These are phyloP conservation scores for Populus trichocarpa DNA, from an alignment of 441 rosid species.

Conservation along the genomic window DNA sequence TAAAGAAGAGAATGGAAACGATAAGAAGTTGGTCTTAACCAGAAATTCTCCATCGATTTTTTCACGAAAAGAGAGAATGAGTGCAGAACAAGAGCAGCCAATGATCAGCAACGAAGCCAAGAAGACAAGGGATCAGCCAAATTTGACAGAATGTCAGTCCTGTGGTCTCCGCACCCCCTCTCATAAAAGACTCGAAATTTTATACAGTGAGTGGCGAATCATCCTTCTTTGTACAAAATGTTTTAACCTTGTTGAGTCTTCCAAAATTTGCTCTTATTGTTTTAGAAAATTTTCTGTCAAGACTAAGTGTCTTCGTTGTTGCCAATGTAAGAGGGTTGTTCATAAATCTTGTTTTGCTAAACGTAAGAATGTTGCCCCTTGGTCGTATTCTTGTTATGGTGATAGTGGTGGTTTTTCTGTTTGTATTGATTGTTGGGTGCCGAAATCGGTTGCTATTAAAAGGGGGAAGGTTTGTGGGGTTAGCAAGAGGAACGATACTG, in stretches of 20 bases:
- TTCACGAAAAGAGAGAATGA: background rate
- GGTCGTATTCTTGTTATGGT: constrained; percentile 39
- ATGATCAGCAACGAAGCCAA: constrained; percentile 13
- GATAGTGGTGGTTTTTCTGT: constrained; percentile 25
- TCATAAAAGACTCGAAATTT: constrained; percentile 27
- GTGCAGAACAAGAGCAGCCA: background rate
- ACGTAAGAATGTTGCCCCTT: constrained; percentile 31
- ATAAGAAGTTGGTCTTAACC: background rate
- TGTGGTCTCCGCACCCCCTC: constrained; percentile 41
- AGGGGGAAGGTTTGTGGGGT: constrained; percentile 12
- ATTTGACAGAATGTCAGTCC: constrained; percentile 52
- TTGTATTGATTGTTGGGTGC: constrained; percentile 71
- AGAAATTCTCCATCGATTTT: too few species aligned
- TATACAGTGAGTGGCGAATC: constrained; percentile 65
- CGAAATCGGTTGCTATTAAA: constrained; percentile 28
- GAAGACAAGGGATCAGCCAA: constrained; percentile 53
- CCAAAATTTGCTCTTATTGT: constrained; percentile 56
- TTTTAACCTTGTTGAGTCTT: constrained; percentile 35
- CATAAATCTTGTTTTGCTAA: constrained; percentile 40
- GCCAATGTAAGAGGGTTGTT: constrained; percentile 38
- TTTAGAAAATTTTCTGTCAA: constrained; percentile 29
- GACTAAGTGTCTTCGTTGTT: constrained; percentile 28
- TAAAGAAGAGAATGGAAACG: background rate
- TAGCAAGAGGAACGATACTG: constrained; percentile 18
- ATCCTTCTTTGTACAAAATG: constrained; percentile 56